Base-by-base conservation (phyloP, 2,329 filamentous ascomycete genomes). In the Colletotrichum caudatum region DNA sequence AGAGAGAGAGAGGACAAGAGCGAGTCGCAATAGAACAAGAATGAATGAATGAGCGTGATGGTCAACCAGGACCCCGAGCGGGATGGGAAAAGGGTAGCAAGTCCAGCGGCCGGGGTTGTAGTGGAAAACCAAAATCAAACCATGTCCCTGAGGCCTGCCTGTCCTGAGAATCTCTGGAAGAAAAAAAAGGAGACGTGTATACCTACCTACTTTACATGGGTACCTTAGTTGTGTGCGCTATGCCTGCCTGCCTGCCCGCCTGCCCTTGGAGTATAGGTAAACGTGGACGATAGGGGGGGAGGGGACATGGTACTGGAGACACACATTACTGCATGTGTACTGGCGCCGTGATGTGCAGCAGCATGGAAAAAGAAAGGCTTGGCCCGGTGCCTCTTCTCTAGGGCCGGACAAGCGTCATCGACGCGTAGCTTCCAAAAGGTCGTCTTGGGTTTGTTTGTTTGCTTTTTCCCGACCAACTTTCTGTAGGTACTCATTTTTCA, bases 71-170 rank as follows among this genome's bases (percentile, higher is more conserved):
- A 7, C 18, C 41, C 41, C 23, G 26, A 8, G 12, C 29, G 29
- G n/a, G 1, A 50, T 37, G 16, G 29, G 11, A 18, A 18, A 60
- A 46, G 41, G 41, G 12, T 14, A 14, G 12, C 41, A 60, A 20
- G 41, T n/a, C 39, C n/a, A 23, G 41, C 57, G n/a, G 18, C 39
- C 11, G n/a, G 44, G 44, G n/a, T 12, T 48, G 39, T 53, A 29
- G 50, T 53, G 50, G 50, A 44, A 44, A 14, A 33, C 48, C n/a
- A 54, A 56, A 48, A 48, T 70, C 44, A 37, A 33, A n/a, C 63
- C 63, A 39, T 26, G 63, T 61, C 62, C 67, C 62, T 70, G 54
- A 33, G 26, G n/a, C 20, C 61, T 35, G 59, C 20, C 61, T 35
- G 59, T 41, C 29, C 62, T 44, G 53, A n/a, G 35, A 9, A 46